phyloP scores from a whole-genome alignment of 192 early-diverging fungal species.

The Piromyces finnis region DNA sequence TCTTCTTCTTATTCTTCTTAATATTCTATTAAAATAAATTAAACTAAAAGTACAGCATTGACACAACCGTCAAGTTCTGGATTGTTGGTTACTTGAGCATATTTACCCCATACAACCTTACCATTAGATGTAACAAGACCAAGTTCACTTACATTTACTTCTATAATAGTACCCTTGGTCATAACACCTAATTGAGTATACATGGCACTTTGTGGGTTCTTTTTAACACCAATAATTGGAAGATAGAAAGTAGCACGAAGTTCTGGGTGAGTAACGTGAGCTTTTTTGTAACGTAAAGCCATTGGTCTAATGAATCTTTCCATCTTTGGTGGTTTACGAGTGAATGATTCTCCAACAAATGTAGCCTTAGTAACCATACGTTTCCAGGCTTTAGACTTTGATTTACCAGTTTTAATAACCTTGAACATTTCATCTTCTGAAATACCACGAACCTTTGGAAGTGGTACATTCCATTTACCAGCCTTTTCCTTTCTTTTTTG shows the following conservation, averaged over 20 bases:
- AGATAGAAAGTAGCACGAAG: constrained; percentile 91
- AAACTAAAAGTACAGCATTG: constrained; percentile 51
- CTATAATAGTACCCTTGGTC: constrained; percentile 95
- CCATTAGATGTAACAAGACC: constrained; percentile 91
- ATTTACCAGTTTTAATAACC: constrained; percentile 88
- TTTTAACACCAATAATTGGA: constrained; percentile 94
- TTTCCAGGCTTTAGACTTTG: constrained; percentile 92
- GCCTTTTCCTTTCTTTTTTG: constrained; percentile 99
- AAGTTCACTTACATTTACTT: constrained; percentile 86
- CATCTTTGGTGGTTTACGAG: constrained; percentile 98
- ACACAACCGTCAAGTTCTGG: constrained; percentile 88
- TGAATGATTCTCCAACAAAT: constrained; percentile 97
- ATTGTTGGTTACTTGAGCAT: constrained; percentile 90
- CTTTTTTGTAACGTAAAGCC: constrained; percentile 95
- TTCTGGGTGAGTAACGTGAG: constrained; percentile 97
- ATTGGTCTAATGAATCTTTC: constrained; percentile 96
- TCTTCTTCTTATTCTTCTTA: too few relatives aligned
- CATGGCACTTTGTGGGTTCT: constrained; percentile 90
- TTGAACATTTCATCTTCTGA: constrained; percentile 99
- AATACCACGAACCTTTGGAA: constrained; percentile 96
- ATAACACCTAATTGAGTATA: constrained; percentile 95
- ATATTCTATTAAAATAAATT: too few relatives aligned
- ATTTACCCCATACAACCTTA: constrained; percentile 98
- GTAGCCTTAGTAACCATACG: constrained; percentile 97
- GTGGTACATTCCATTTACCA: constrained; percentile 89